Evolutionary conservation across 441 rosid species (phyloP), one percentile per base, ranked within the genome.

Genomic region (Croton setiger): DNA sequence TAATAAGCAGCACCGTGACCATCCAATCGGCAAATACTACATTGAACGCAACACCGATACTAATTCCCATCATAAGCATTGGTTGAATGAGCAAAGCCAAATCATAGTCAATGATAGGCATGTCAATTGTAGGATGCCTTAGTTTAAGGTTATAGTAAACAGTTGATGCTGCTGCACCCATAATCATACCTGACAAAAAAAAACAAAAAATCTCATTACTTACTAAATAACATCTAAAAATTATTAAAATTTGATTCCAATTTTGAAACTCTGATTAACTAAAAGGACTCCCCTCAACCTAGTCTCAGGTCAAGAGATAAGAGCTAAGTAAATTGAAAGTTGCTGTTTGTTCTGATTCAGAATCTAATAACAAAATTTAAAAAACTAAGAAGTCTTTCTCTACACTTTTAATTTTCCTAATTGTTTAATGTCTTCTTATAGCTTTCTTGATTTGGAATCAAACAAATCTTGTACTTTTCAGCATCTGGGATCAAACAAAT

Each of bases 1-100:
- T 18, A n/a, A 88, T 88, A 27, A 88, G 81, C 80, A 88, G 74
- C 14, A 79, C 66, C 48, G 91, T 86, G 78, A 88, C 85, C 89
- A 86, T 83, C 93, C 93, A 86, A 58, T 86, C 91, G 0, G 93
- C 86, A 63, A 88, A 88, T 10, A 88, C 53, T 17, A 88, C 87
- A 70, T 88, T 88, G 58, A 82, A 86, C 58, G 80, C 79, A 31
- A 86, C 93, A 20, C 93, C 93, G 2, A 86, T 74, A 61, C 93
- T 86, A 44, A 88, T 88, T 52, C 93, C 93, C 10, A 88, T 78
- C 73, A 88, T 83, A 67, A 88, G 81, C 91, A 86, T 80, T 1
- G 93, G 93, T 39, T 88, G 91, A 71, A 88, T 80, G 7, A 88
- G 86, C 71, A 88, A 88, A 11, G 88, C 84, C 54, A 88, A 60